These are phyloP conservation scores for Escovopsis sp. DNA, from an alignment of 2,329 filamentous ascomycete species.

Conservation along the genomic window DNA sequence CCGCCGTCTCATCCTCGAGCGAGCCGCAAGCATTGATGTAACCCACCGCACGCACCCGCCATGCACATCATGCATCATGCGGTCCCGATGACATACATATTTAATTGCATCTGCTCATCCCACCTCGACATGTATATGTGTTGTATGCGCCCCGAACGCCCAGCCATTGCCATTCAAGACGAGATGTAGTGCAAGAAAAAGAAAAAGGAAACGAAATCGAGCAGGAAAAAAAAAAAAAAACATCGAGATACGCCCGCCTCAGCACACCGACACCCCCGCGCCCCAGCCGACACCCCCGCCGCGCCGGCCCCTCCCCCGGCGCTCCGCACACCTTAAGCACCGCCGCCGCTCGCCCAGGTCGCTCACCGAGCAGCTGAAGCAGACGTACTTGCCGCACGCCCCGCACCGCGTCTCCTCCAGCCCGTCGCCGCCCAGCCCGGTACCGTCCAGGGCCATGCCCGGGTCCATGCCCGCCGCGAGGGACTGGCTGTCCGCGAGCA, in stretches of 20 bases:
- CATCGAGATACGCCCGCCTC: not conserved
- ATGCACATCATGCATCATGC: no score
- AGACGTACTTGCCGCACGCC: slow-evolving; percentile 40
- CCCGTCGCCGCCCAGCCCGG: slow-evolving; percentile 18
- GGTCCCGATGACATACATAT: no score
- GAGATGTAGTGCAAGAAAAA: no score
- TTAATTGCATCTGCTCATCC: no score
- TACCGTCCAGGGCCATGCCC: no score
- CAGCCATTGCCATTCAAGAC: no score
- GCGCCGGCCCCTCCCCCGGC: slow-evolving; percentile 16
- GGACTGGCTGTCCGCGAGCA: slow-evolving; percentile 12
- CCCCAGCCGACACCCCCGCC: slow-evolving; percentile 9
- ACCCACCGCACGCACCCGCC: no score
- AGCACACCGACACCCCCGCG: slow-evolving; percentile 11
- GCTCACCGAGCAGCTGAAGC: slow-evolving; percentile 44
- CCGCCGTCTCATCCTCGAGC: no score
- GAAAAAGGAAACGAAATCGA: not conserved
- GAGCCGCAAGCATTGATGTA: no score
- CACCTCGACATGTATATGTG: no score
- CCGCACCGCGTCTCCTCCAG: slow-evolving; percentile 25
- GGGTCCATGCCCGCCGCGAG: no score
- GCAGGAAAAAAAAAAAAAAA: not conserved
- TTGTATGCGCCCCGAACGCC: no score
- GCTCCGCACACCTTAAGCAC: slow-evolving; percentile 35
- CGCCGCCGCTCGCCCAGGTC: slow-evolving; percentile 38